phyloP scores from a whole-genome alignment of 1,284 basidiomycete species.

The Trichosporon coremiiforme region DNA sequence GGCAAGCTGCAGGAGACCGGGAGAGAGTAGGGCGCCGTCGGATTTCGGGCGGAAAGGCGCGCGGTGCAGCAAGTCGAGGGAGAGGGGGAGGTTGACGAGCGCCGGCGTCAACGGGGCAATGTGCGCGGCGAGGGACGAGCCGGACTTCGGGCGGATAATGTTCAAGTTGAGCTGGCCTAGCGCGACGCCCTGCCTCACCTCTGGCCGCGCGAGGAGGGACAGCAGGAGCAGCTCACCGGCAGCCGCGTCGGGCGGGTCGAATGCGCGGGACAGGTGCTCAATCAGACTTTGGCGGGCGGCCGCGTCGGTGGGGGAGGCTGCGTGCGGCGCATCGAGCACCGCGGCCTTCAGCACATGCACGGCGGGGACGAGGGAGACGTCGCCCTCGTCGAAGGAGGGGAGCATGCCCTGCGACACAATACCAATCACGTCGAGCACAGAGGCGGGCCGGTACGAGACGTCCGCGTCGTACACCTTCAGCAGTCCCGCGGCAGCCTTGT shows the following conservation, averaged over 20 bases:
- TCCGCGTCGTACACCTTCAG: slow-evolving; percentile 54
- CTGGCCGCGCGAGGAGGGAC: slow-evolving; percentile 45
- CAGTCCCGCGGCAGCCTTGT: slow-evolving; percentile 47
- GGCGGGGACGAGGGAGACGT: slow-evolving; percentile 41
- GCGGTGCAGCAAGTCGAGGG: slow-evolving; percentile 45
- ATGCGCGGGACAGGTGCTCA: slow-evolving; percentile 42
- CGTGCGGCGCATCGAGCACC: neutral
- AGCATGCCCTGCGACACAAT: slow-evolving; percentile 38
- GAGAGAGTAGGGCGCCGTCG: slow-evolving; percentile 42
- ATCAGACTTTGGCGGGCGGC: slow-evolving; percentile 37
- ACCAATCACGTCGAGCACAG: slow-evolving; percentile 47
- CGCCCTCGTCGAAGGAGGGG: slow-evolving; percentile 28
- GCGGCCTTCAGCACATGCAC: slow-evolving; percentile 45
- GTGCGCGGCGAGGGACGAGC: slow-evolving; percentile 26
- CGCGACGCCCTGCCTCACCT: slow-evolving; percentile 38
- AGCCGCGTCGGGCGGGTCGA: slow-evolving; percentile 41
- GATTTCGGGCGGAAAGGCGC: slow-evolving; percentile 44
- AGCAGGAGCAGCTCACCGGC: slow-evolving; percentile 51
- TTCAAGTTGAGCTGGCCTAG: slow-evolving; percentile 53
- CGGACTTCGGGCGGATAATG: slow-evolving; percentile 33
- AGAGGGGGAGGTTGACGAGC: slow-evolving; percentile 41
- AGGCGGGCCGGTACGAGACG: slow-evolving; percentile 46
- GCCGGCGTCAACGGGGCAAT: slow-evolving; percentile 38
- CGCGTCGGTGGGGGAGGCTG: neutral
- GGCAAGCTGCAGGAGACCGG: slow-evolving; percentile 52